Evolutionary conservation across 78 protist genomes (phyloP), one percentile per base, ranked within the genome.

Genomic region (Cavenderia fasciculata): DNA sequence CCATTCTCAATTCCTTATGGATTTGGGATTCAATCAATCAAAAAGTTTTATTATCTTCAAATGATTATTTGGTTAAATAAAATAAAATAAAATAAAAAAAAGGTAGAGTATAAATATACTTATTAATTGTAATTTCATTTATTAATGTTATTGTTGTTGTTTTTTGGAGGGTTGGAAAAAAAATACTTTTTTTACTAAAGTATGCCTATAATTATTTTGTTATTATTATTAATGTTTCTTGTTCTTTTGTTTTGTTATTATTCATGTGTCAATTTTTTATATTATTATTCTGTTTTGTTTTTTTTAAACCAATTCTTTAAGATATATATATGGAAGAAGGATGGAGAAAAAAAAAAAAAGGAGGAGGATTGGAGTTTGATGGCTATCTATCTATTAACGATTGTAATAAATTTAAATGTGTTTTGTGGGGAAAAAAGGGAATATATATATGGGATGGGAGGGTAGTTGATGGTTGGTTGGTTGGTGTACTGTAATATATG

Each of bases 11-110:
- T 43, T 57, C 90, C 7, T 41, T 82, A 1, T 82, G 90, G 90
- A 40, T 82, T 14, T 82, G 90, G 90, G 90, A 82, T 68, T 82
- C 90, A 33, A 65, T 82, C 31, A 82, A 82, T 36, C 44, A 23
- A 4, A 23, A 41, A 31, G 31, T 40, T 4, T 43, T 74, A n/a
- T 74, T 74, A 43, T 23, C 59, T 14, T 34, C 27, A 33, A 57
- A 23, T 40, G 44, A 56, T 29, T 74, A 74, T 74, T 44, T 38
- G 23, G 23, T 63, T 29, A 33, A 33, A 16, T 61, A 61, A 61
- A 29, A 6, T 19, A 29, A 34, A 33, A 34, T 16, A 33, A 4
- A 33, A n/a, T n/a, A n/a, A n/a, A n/a, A n/a, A n/a, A n/a, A n/a
- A n/a, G n/a, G n/a, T n/a, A n/a, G n/a, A n/a, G n/a, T n/a, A n/a